Evolutionary conservation across 345 rosid genomes (phyloP).

Genomic region (Boechera divaricarpa): DNA sequence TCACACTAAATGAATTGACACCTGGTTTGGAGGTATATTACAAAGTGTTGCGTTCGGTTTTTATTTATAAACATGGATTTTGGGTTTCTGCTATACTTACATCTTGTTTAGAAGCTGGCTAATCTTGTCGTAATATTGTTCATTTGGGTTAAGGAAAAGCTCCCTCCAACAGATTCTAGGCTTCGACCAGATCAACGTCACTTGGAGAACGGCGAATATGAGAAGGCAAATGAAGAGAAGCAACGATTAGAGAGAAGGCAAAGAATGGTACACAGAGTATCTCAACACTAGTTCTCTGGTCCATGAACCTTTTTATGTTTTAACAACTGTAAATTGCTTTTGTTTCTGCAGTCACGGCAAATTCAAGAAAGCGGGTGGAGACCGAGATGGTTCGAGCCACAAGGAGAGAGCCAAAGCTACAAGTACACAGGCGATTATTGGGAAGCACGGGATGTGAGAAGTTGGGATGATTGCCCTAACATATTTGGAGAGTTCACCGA

Average conservation of each 20-base stretch:
- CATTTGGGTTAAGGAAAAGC: slow-evolving; percentile 69
- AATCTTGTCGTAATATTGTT: slow-evolving; percentile 10
- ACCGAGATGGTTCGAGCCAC: slow-evolving; percentile 81
- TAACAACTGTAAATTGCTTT: background rate
- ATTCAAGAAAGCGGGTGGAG: slow-evolving; percentile 93
- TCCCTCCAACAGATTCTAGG: slow-evolving; percentile 97
- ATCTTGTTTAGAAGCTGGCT: background rate
- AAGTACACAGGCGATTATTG: slow-evolving; percentile 84
- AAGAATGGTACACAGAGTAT: slow-evolving; percentile 68
- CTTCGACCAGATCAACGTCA: slow-evolving; percentile 97
- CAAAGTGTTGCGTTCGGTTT: background rate
- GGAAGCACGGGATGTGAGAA: slow-evolving; percentile 71
- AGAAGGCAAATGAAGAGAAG: slow-evolving; percentile 90
- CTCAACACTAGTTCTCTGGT: background rate
- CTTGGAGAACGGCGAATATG: slow-evolving; percentile 97
- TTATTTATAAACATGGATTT: background rate
- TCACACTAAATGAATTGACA: slow-evolving; percentile 84
- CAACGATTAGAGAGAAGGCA: slow-evolving; percentile 92
- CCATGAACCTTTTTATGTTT: background rate
- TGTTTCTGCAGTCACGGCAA: slow-evolving; percentile 68
- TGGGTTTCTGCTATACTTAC: background rate
- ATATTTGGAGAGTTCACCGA: slow-evolving; percentile 78
- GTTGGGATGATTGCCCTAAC: slow-evolving; percentile 82
- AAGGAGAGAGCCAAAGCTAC: slow-evolving; percentile 66
- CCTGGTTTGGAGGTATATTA: slow-evolving; percentile 82